Conservation (phyloP, 306 rosid genomes). For the Purshia tridentata region DNA sequence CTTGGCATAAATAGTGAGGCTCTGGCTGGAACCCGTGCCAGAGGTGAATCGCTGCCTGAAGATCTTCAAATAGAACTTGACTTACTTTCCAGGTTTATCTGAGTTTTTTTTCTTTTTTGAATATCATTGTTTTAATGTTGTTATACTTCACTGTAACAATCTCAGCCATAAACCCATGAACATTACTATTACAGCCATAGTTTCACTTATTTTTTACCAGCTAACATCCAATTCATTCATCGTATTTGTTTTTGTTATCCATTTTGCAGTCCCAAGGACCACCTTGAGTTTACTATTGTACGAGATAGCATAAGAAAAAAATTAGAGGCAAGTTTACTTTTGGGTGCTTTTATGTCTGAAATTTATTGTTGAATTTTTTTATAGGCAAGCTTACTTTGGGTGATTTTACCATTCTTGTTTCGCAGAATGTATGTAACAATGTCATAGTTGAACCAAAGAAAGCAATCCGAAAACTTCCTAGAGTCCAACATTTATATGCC, state of each 20-base stretch:
- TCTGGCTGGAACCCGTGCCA: constrained; percentile 95
- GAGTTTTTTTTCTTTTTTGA: background rate
- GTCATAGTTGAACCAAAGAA: constrained; percentile 69
- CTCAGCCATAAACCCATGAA: background rate
- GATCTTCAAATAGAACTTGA: constrained; percentile 83
- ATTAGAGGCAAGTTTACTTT: constrained; percentile 63
- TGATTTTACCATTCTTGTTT: background rate
- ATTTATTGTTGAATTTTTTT: background rate
- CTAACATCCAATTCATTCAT: constrained; percentile 13
- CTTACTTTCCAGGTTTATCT: constrained; percentile 78
- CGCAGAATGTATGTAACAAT: constrained; percentile 66
- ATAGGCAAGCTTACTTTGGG: too few species aligned
- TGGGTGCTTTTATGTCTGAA: background rate
- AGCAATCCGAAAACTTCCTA: constrained; percentile 69
- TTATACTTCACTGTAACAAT: background rate
- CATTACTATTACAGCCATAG: background rate
- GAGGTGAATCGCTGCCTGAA: constrained; percentile 60
- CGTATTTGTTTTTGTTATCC: constrained; percentile 10
- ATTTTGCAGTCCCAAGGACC: constrained; percentile 71
- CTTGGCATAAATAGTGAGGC: constrained; percentile 83
- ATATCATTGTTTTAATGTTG: constrained; percentile 4
- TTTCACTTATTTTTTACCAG: constrained; percentile 13
- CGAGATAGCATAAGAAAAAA: constrained; percentile 76
- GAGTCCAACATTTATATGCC: constrained; percentile 88
- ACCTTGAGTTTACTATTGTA: constrained; percentile 89